A percentile compares a stretch with the other conserved stretches of the same genome.
phyloP scores from a whole-genome alignment of 2,329 filamentous ascomycete genomes.

The Periglandula ipomoeae region DNA sequence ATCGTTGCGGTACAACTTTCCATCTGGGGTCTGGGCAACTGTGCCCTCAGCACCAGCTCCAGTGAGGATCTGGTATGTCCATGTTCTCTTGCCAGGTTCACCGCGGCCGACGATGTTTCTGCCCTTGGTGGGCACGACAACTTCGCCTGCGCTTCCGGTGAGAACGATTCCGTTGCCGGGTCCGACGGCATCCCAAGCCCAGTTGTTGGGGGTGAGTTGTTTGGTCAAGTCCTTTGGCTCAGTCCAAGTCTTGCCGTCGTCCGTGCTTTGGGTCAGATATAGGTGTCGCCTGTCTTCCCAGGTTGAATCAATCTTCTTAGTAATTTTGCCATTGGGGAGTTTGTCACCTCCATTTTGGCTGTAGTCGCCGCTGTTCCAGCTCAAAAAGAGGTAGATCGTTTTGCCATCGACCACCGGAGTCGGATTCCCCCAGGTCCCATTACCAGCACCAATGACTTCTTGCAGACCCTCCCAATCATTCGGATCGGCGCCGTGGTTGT shows the following conservation, averaged over 20 bases:
- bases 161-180: conserved; percentile 16
- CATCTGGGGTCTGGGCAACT: conserved; percentile 12
- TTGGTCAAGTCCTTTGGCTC: conserved; percentile 15
- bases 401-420: conserved; percentile 20
- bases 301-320: conserved; percentile 13
- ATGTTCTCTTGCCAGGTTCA: conserved; percentile 12
- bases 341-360: conserved; percentile 16
- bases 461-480: conserved; percentile 18
- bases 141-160: conserved; percentile 11
- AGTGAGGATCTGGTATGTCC: conserved; percentile 10
- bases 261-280: conserved; percentile 15
- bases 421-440: conserved; percentile 21
- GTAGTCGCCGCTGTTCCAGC: conserved; percentile 19
- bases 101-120: conserved; percentile 17
- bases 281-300: conserved; percentile 17
- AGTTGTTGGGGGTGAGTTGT: conserved; percentile 11
- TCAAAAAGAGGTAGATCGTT: conserved; percentile 22
- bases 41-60: conserved; percentile 13
- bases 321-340: conserved; percentile 14
- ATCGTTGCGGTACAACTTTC: conserved; percentile 13
- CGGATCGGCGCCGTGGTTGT: no score
- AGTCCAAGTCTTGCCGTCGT: conserved; percentile 17
- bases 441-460: conserved; percentile 15
- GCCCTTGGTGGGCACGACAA: conserved; percentile 14
- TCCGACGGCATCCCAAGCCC: conserved; percentile 15